phyloP scores from a whole-genome alignment of 768 basidiomycete genomes.

The Royoungia palumana region DNA sequence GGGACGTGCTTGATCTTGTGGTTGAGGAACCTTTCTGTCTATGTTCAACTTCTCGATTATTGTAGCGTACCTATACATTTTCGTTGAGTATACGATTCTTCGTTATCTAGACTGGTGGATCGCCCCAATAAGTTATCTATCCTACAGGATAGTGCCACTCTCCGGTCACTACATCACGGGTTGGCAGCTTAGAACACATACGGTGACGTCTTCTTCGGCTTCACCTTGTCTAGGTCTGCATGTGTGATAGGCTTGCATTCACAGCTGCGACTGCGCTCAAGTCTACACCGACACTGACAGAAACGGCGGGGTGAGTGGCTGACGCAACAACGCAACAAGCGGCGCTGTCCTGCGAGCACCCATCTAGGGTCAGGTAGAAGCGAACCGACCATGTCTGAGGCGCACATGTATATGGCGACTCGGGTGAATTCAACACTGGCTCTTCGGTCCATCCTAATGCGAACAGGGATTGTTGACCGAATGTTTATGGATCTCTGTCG shows the following conservation, averaged over 20 bases:
- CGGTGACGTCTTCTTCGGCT: slow-evolving; percentile 57
- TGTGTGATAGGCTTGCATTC: slow-evolving; percentile 61
- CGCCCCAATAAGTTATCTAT: too few species aligned
- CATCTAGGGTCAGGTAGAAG: neutral
- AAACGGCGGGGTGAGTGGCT: slow-evolving; percentile 20
- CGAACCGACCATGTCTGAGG: slow-evolving; percentile 65
- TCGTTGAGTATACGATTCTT: too few species aligned
- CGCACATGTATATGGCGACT: slow-evolving; percentile 85
- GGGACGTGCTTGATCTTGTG: neutral
- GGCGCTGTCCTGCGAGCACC: slow-evolving; percentile 56
- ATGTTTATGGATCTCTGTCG: slow-evolving; percentile 82
- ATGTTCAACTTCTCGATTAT: neutral
- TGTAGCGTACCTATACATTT: neutral
- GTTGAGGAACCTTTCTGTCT: neutral
- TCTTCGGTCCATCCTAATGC: slow-evolving; percentile 77
- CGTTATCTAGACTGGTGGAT: too few species aligned
- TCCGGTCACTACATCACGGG: slow-evolving; percentile 29
- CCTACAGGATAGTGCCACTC: too few species aligned
- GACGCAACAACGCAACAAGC: slow-evolving; percentile 77
- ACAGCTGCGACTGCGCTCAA: slow-evolving; percentile 79
- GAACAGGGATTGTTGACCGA: slow-evolving; percentile 82
- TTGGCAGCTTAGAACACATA: slow-evolving; percentile 39
- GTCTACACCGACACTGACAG: slow-evolving; percentile 32
- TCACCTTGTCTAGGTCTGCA: slow-evolving; percentile 71
- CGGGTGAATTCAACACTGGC: slow-evolving; percentile 61